phyloP scores from a whole-genome alignment of 2,329 filamentous ascomycete genomes.

The Ceratocystis destructans region DNA sequence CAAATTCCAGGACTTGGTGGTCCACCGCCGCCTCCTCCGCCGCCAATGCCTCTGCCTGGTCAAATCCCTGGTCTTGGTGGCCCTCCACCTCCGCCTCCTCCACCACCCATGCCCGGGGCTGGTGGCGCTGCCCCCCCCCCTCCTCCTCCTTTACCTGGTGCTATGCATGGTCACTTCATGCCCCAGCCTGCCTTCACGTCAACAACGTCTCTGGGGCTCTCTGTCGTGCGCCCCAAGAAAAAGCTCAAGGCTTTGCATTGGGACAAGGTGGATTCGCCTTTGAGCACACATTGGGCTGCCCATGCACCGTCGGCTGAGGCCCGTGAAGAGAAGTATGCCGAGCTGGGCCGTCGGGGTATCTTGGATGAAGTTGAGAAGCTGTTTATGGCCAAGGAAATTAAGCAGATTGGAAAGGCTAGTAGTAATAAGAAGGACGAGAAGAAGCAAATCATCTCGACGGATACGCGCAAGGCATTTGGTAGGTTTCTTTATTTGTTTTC shows the following conservation, averaged over 20 bases:
- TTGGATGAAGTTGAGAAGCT: slow-evolving; percentile 94
- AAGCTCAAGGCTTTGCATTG: slow-evolving; percentile 98
- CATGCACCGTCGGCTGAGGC: slow-evolving; percentile 76
- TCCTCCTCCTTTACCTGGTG: slow-evolving; percentile 52
- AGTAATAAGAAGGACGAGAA: slow-evolving; percentile 74
- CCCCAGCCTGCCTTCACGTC: slow-evolving; percentile 44
- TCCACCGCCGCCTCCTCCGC: slow-evolving; percentile 30
- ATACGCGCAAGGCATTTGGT: slow-evolving; percentile 78
- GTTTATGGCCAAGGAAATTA: slow-evolving; percentile 95
- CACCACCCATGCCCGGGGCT: slow-evolving; percentile 28
- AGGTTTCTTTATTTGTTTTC: slow-evolving; percentile 25
- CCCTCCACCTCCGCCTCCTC: slow-evolving; percentile 26
- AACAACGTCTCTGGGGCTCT: slow-evolving; percentile 49
- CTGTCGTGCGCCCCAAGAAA: slow-evolving; percentile 86
- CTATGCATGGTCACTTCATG: slow-evolving; percentile 64
- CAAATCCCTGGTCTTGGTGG: slow-evolving; percentile 17
- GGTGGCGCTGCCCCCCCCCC: slow-evolving; percentile 35
- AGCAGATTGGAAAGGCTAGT: slow-evolving; percentile 55
- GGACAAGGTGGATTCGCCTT: slow-evolving; percentile 92
- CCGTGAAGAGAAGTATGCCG: slow-evolving; percentile 89
- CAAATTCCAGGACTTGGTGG: slow-evolving; percentile 17
- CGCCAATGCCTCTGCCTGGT: slow-evolving; percentile 27
- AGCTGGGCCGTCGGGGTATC: slow-evolving; percentile 86
- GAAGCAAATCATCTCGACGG: slow-evolving; percentile 89
- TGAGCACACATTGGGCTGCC: slow-evolving; percentile 83